phyloP scores from a whole-genome alignment of 176 grass and related monocot genomes.

The Hordeum vulgare region DNA sequence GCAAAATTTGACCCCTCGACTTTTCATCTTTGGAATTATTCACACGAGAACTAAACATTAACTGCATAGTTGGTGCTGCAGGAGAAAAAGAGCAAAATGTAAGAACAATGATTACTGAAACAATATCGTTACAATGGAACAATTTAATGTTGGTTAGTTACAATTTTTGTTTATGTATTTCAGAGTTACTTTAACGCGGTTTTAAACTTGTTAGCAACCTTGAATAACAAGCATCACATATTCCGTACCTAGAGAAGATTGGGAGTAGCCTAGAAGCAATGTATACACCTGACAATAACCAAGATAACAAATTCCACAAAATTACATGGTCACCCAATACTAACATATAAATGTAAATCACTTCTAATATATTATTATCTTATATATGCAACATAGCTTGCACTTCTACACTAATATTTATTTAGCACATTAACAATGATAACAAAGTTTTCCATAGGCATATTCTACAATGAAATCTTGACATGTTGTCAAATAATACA shows the following conservation, averaged over 20 bases:
- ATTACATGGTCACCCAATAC: neutral
- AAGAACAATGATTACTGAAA: constrained; percentile 11
- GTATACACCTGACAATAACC: neutral
- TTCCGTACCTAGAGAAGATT: neutral
- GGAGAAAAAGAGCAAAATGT: constrained; percentile 15
- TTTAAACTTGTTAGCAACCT: neutral
- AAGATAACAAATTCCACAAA: neutral
- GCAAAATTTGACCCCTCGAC: constrained; percentile 72
- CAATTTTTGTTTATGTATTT: neutral
- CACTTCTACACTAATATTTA: too few relatives aligned
- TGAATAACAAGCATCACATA: constrained; percentile 2
- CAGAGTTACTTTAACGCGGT: neutral
- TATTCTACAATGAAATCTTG: constrained; percentile 12
- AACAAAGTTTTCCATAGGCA: neutral
- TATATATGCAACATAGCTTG: too few relatives aligned
- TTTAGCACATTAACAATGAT: too few relatives aligned
- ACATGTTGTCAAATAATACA: constrained; percentile 11
- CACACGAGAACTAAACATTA: constrained; percentile 60
- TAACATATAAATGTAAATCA: neutral
- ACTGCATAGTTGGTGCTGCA: constrained; percentile 73
- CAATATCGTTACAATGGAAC: neutral
- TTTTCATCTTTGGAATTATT: constrained; percentile 85
- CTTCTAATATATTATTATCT: neutral
- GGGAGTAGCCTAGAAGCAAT: neutral
- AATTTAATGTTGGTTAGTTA: neutral